Evolutionary conservation across 306 rosid genomes (phyloP), one percentile per base, ranked within the genome.

Genomic region (Pueraria montana): DNA sequence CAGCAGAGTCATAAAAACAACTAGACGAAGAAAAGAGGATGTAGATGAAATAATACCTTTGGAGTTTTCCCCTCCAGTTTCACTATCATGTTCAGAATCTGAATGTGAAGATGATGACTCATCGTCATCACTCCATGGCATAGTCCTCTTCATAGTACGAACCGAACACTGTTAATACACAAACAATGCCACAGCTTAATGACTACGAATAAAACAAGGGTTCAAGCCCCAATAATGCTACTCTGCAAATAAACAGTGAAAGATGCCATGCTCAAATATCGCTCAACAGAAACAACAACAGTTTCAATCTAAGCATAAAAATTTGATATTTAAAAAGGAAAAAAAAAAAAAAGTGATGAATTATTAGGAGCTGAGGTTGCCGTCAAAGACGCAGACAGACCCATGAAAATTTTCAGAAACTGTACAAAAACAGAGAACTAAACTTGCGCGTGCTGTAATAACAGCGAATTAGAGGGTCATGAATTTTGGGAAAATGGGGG

Each of bases 61-160:
- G 38, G 91, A 80, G 56, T 86, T 90, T 78, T 78, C 71, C 72
- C 86, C 70, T 36, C 87, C 76, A 75, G 58, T 55, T 83, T 80
- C 85, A 72, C 73, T 80, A 50, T 83, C 87, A 55, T 74, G 78
- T 43, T 87, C 97, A 48, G 89, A 74, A 58, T 86, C 92, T 24
- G 96, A 85, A 81, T 73, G 83, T 27, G 83, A 79, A 79, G 88
- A 82, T 2, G 92, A 86, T 40, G 86, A 76, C 5, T 81, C 91
- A 18, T 87, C 90, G 78, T 87, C 90, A 67, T 89, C 94, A 78
- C 87, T 91, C 97, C 98, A 93, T 21, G 93, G 92, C 85, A 89
- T 84, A 61, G 91, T 58, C 84, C 97, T 92, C 91, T 96, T 93
- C 99, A 96, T 96, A 13, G 74, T 78, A 43, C n/a, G 26, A 17